Evolutionary conservation across 2,329 filamentous ascomycete genomes (phyloP).

Genomic region (Graphium sp.): DNA sequence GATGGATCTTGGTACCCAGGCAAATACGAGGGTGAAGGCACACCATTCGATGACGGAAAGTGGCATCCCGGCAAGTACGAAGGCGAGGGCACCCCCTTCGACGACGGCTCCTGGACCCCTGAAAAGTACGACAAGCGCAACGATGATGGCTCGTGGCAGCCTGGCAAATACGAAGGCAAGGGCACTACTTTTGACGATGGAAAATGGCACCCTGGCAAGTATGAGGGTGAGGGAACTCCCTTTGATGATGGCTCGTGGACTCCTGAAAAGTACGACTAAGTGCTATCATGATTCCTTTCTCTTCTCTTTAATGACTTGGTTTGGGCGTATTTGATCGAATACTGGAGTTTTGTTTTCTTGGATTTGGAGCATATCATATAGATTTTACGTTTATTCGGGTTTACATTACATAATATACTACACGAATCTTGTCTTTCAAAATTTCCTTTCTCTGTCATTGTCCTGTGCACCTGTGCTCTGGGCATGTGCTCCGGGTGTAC

Average conservation of each 20-base stretch:
- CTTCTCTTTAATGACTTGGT: too few species aligned
- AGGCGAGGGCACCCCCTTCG: constrained; percentile 2
- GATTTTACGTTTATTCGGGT: too few species aligned
- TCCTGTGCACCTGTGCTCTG: too few species aligned
- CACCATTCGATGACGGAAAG: constrained; percentile 1
- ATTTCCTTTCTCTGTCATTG: too few species aligned
- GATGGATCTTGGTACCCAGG: constrained; percentile 3
- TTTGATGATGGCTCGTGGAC: constrained; percentile 4
- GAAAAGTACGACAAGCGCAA: constrained; percentile 6
- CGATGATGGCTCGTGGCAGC: constrained; percentile 3
- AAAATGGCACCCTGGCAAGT: constrained; percentile 4
- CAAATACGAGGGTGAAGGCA: constrained; percentile 5
- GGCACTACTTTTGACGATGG: constrained; percentile 4
- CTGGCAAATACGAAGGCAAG: constrained; percentile 5
- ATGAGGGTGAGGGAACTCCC: constrained; percentile 4
- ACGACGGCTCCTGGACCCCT: constrained; percentile 4
- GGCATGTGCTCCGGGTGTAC: too few species aligned
- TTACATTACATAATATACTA: too few species aligned
- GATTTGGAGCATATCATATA: too few species aligned
- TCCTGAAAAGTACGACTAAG: constrained; percentile 6
- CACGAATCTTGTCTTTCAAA: too few species aligned
- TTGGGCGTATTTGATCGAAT: too few species aligned
- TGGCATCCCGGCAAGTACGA: constrained; percentile 6
- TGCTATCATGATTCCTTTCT: too few species aligned
- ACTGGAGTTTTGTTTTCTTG: too few species aligned